Evolutionary conservation across 495 filamentous ascomycete genomes (phyloP), one percentile per base, ranked within the genome.

Genomic region (Penicillium riverlandense): DNA sequence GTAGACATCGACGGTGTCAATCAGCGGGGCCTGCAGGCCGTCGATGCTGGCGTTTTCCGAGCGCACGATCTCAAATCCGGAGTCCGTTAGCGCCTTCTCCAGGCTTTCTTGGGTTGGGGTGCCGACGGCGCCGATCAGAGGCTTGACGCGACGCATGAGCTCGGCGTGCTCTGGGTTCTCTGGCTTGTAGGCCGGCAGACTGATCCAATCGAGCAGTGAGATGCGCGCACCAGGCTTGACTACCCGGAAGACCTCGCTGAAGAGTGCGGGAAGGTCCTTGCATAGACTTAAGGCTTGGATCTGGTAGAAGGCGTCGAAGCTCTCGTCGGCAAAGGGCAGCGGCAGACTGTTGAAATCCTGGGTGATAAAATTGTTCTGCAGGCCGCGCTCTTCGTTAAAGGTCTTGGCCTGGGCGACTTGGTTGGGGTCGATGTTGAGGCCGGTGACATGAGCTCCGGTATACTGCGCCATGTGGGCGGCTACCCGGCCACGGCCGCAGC

Each of bases 231-330:
- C 78, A 2, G 78, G 78, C 61, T 77, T 78, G 44, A 81, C 45
- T 8, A 82, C 61, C 5, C 78, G 73, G 55, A 70, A 71, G 38
- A 81, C 57, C 58, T 82, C 78, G 35, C 58, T 58, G 55, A 77
- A 80, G 11, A 79, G 63, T 7, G 60, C 54, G 6, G 63, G 49
- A 4, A 76, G 59, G 41, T 81, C 76, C 51, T 78, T 78, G 67
- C 76, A 81, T 8, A 82, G 61, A 43, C 73, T 77, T 35, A 81
- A 65, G 1, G 78, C 78, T 48, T 82, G 78, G 59, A 82, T 81
- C 65, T 82, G 73, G 63, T 82, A 82, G 52, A 82, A 79, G 44
- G 70, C 78, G 41, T 82, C 77, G 62, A 82, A 80, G 47, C 63
- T 63, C 37, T 61, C 63, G 52, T 79, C 68, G 12, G 53, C 72